Conservation (phyloP, 106 monocot genomes). For the Triglochin maritima region DNA sequence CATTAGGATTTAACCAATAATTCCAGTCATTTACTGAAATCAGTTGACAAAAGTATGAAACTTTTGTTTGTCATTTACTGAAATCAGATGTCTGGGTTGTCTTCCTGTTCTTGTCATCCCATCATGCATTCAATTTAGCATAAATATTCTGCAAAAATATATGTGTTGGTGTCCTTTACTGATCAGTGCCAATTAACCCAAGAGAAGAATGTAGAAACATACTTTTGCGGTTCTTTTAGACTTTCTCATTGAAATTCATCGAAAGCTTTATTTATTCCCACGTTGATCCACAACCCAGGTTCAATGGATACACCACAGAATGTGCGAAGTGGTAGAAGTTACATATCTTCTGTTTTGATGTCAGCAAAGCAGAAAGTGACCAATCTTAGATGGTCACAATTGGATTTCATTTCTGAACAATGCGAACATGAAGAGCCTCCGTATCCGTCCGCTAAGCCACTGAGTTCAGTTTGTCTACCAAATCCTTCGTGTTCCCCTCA, state of each 20-base stretch:
- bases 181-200: too few species aligned
- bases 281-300: slow-evolving; percentile 4
- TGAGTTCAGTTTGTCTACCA: not conserved
- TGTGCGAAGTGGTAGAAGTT: not conserved
- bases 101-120: too few species aligned
- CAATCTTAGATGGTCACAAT: slow-evolving; percentile 4
- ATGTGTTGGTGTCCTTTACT: too few species aligned
- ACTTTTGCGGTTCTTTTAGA: too few species aligned
- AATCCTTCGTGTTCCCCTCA: not conserved
- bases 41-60: too few species aligned
- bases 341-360: slow-evolving; percentile 7
- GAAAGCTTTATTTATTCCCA: not conserved
- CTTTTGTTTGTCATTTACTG: too few species aligned
- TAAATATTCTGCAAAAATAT: too few species aligned
- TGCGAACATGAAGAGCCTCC: not conserved
- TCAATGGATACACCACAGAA: not conserved
- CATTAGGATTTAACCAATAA: too few species aligned
- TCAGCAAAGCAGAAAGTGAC: slow-evolving; percentile 9
- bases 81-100: too few species aligned
- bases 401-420: not conserved
- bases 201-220: too few species aligned
- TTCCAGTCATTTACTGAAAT: too few species aligned
- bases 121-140: too few species aligned
- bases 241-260: not conserved
- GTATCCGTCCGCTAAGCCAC: not conserved